Conservation (phyloP, 371 early-diverging fungal genomes). For the Batrachochytrium dendrobatidis region DNA sequence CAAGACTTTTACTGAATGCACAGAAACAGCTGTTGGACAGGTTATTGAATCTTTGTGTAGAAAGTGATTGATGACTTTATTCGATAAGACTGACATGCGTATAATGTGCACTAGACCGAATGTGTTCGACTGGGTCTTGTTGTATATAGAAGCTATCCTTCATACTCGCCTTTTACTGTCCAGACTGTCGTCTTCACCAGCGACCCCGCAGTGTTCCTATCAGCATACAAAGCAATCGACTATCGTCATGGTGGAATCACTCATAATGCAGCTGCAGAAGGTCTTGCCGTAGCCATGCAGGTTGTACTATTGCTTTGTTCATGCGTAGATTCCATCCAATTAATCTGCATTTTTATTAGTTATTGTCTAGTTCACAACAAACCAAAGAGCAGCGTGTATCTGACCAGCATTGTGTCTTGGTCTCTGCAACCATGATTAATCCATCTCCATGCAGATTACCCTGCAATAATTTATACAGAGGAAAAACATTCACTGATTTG, state of each 20-base stretch:
- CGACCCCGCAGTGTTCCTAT: background rate
- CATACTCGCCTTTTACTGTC: background rate
- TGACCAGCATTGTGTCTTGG: background rate
- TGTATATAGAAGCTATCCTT: background rate
- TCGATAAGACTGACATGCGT: too few species aligned
- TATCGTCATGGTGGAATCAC: background rate
- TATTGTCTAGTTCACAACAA: background rate
- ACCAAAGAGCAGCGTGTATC: too few species aligned
- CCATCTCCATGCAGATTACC: background rate
- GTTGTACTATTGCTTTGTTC: background rate
- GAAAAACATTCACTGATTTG: background rate
- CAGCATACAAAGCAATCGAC: background rate
- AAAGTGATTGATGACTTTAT: too few species aligned
- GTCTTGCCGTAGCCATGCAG: background rate
- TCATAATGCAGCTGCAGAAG: background rate
- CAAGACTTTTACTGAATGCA: background rate
- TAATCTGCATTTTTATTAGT: background rate
- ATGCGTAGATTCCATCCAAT: background rate
- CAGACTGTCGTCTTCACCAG: background rate
- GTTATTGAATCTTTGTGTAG: too few species aligned
- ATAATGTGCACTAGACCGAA: too few species aligned
- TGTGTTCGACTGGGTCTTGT: background rate
- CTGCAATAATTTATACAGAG: background rate
- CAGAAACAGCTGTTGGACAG: too few species aligned
- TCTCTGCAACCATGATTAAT: background rate